Conservation (phyloP, 2,329 filamentous ascomycete genomes). For the Phoma sp. region DNA sequence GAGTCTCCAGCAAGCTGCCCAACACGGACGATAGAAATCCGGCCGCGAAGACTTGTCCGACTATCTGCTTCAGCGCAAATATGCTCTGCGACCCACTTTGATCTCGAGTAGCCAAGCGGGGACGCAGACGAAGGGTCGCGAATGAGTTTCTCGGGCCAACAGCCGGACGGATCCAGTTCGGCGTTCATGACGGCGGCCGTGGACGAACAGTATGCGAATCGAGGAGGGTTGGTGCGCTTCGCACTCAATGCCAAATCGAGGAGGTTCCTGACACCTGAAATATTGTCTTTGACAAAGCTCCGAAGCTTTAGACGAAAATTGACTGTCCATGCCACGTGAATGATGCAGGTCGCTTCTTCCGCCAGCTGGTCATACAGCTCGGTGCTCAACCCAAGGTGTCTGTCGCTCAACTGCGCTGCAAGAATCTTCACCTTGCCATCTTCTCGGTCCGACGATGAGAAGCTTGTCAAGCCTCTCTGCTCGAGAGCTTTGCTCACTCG, state of each 20-base stretch:
- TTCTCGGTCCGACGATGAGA: constrained; percentile 20
- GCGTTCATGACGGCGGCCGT: constrained; percentile 53
- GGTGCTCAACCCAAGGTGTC: constrained; percentile 55
- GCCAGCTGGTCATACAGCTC: constrained; percentile 52
- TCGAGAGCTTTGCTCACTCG: constrained; percentile 44
- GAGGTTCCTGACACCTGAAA: constrained; percentile 58
- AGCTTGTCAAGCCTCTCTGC: constrained; percentile 36
- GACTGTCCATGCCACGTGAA: constrained; percentile 70
- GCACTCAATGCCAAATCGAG: constrained; percentile 52
- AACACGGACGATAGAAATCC: constrained; percentile 46
- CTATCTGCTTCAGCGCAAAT: constrained; percentile 54
- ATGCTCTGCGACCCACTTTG: constrained; percentile 63
- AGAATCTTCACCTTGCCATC: constrained; percentile 55
- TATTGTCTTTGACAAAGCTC: constrained; percentile 62
- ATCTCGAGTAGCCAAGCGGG: constrained; percentile 61
- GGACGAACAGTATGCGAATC: constrained; percentile 60
- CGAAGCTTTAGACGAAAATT: constrained; percentile 65
- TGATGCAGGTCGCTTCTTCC: constrained; percentile 56
- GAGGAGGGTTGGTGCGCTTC: constrained; percentile 36
- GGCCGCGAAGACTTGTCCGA: constrained; percentile 35
- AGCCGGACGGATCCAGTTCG: constrained; percentile 14
- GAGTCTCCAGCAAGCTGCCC: constrained; percentile 50
- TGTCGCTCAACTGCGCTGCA: constrained; percentile 55
- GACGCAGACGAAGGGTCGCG: constrained; percentile 52
- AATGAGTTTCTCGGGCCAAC: constrained; percentile 52